Evolutionary conservation across 805 yeast genomes (phyloP), one percentile per base, ranked within the genome.

Genomic region (Candida qinlingensis): DNA sequence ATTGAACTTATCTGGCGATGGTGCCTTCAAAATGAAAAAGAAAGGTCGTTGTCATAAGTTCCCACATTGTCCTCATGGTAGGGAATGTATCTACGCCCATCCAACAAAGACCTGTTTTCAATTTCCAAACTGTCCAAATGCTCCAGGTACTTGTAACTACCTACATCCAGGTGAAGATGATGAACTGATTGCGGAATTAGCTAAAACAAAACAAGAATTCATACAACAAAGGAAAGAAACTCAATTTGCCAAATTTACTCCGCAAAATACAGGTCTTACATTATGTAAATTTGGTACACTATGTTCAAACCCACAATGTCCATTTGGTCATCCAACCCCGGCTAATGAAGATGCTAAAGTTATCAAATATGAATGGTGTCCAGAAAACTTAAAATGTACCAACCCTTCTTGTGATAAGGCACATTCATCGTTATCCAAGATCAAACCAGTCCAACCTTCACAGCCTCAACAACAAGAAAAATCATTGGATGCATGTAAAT

Each of bases 281-380:
- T 60, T 84, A 36, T 90, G 97, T 71, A 86, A 85, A 63, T 90
- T 79, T 66, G 94, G 92, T 43, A 72, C 75, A 27, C 65, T 79
- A 37, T 90, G 97, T 67, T 73, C 87, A 27, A 87, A 86, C 60
- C 88, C 81, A 52, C 68, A 79, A 53, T 90, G 97, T 71, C 88
- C 90, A 30, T 88, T 83, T 70, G 96, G 90, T 28, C 97, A 90
- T 63, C 96, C 97, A 41, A 87, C 96, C 0, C 94, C 95, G 2
- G 85, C 88, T 13, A 87, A 85, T 67, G 79, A 75, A 53, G 81
- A 77, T 52, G 89, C 90, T 30, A 80, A 81, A 57, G 87, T 89
- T 38, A 70, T 77, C 12, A 75, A 76, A 13, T 68, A 78, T 42
- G 84, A 80, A 55, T 87, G 96, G 96, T 90, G 97, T 71, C 69